A percentile compares a stretch with the other conserved stretches of the same genome.
Evolutionary conservation across 2,329 filamentous ascomycete species (phyloP).

Genomic region (Aspergillus texensis): DNA sequence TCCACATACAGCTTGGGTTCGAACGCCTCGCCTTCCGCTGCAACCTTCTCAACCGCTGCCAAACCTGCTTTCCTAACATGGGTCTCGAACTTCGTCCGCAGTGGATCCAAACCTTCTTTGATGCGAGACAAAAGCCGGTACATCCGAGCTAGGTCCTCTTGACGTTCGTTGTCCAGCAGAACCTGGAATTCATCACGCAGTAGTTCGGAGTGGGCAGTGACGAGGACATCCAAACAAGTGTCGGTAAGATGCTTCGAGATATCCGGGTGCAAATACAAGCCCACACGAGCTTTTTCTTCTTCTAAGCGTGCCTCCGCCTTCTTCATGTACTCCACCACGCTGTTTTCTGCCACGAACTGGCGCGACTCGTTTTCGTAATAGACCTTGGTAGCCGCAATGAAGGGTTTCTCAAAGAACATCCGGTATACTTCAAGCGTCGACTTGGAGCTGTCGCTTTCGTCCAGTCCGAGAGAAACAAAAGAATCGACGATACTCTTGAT

Average conservation of each 20-base stretch:
- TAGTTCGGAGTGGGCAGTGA: constrained; percentile 82
- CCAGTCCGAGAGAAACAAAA: constrained; percentile 90
- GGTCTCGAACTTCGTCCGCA: constrained; percentile 83
- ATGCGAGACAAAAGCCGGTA: constrained; percentile 89
- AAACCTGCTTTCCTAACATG: constrained; percentile 91
- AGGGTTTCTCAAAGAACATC: constrained; percentile 88
- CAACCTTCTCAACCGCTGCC: constrained; percentile 86
- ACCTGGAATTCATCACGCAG: constrained; percentile 94
- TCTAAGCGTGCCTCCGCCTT: constrained; percentile 88
- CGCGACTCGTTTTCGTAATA: constrained; percentile 94
- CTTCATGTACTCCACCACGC: constrained; percentile 99
- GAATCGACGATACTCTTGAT: constrained; percentile 98
- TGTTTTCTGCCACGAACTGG: constrained; percentile 94
- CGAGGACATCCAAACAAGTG: constrained; percentile 84
- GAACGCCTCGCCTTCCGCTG: constrained; percentile 81
- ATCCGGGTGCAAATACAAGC: constrained; percentile 87
- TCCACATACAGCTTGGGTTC: constrained; percentile 98
- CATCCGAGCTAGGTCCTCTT: constrained; percentile 95
- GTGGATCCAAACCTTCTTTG: constrained; percentile 84
- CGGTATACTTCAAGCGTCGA: constrained; percentile 95
- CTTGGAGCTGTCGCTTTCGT: constrained; percentile 90
- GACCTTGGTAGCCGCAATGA: constrained; percentile 76
- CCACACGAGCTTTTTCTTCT: constrained; percentile 92
- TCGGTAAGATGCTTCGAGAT: constrained; percentile 83
- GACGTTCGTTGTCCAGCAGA: constrained; percentile 88